Evolutionary conservation across 768 basidiomycete species (phyloP).

Genomic region (Tricholoma terreum): DNA sequence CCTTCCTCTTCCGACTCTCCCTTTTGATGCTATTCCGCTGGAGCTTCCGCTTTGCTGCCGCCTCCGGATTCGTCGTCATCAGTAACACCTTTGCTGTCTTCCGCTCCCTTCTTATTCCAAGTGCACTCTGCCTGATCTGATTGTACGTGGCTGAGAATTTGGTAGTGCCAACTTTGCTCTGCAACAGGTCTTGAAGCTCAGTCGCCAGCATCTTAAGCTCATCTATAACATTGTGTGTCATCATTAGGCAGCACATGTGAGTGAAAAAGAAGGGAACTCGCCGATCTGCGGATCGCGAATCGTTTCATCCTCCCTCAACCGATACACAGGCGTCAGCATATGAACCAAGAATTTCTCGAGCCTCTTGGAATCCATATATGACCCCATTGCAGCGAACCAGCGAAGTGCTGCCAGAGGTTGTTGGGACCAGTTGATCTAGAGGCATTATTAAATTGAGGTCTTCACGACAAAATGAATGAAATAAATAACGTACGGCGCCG

Average conservation of each 20-base stretch:
- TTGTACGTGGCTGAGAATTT: constrained; percentile 80
- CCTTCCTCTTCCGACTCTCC: constrained; percentile 82
- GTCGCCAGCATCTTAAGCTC: constrained; percentile 77
- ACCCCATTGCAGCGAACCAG: constrained; percentile 92
- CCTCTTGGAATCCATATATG: constrained; percentile 55
- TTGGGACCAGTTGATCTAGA: constrained; percentile 76
- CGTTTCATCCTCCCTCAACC: constrained; percentile 84
- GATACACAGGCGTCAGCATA: constrained; percentile 82
- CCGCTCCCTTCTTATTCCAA: constrained; percentile 67
- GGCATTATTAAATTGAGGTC: constrained; percentile 4
- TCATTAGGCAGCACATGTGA: background rate
- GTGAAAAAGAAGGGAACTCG: constrained; percentile 32
- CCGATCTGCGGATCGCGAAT: constrained; percentile 78
- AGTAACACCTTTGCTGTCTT: constrained; percentile 59
- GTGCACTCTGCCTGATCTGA: constrained; percentile 68
- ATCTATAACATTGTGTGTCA: constrained; percentile 40
- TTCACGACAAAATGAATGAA: background rate
- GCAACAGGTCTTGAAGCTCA: constrained; percentile 87
- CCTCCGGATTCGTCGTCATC: constrained; percentile 69
- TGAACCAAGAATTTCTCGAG: constrained; percentile 76
- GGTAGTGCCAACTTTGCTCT: constrained; percentile 83
- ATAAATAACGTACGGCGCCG: constrained; percentile 37
- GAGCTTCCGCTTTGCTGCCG: constrained; percentile 70
- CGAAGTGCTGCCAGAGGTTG: constrained; percentile 78
- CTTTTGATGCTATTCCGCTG: constrained; percentile 76